Evolutionary conservation across 352 stramenopile genomes (phyloP).

Genomic region (Pythium biforme): DNA sequence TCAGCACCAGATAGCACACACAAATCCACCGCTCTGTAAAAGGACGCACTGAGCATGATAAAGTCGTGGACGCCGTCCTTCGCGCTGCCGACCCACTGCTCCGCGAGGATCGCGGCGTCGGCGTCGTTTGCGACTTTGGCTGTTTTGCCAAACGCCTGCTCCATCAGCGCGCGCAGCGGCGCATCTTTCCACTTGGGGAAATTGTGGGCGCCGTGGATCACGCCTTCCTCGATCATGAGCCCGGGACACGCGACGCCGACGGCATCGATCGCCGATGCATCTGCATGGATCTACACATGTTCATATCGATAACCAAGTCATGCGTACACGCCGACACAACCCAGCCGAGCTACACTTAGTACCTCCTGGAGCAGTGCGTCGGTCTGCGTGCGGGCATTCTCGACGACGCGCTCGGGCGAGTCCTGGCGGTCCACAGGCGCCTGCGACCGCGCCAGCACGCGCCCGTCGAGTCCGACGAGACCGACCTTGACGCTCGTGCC

Average conservation of each 20-base stretch:
- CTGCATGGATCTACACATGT: slow-evolving; percentile 24
- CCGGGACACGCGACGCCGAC: slow-evolving; percentile 71
- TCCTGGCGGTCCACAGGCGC: slow-evolving; percentile 38
- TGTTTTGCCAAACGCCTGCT: slow-evolving; percentile 37
- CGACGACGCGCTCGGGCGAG: slow-evolving; percentile 52
- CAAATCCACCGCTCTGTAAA: neutral
- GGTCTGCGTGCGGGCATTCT: slow-evolving; percentile 39
- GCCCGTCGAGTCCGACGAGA: slow-evolving; percentile 48
- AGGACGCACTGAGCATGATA: slow-evolving; percentile 85
- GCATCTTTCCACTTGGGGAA: slow-evolving; percentile 69
- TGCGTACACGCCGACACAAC: too few relatives aligned
- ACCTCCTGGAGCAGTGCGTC: slow-evolving; percentile 48
- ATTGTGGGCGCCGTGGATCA: slow-evolving; percentile 67
- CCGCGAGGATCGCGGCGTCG: slow-evolving; percentile 75
- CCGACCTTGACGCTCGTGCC: slow-evolving; percentile 74
- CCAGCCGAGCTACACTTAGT: too few relatives aligned
- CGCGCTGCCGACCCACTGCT: slow-evolving; percentile 77
- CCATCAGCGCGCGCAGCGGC: slow-evolving; percentile 56
- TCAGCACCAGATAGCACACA: neutral
- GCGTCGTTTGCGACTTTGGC: slow-evolving; percentile 73
- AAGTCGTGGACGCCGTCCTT: slow-evolving; percentile 61
- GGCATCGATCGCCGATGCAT: slow-evolving; percentile 29
- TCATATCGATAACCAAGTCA: too few relatives aligned
- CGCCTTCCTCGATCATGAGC: slow-evolving; percentile 41
- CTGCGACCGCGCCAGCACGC: slow-evolving; percentile 49